These are phyloP conservation scores for Ogataea naganishii DNA, from an alignment of 805 yeast genomes.

Conservation along the genomic window DNA sequence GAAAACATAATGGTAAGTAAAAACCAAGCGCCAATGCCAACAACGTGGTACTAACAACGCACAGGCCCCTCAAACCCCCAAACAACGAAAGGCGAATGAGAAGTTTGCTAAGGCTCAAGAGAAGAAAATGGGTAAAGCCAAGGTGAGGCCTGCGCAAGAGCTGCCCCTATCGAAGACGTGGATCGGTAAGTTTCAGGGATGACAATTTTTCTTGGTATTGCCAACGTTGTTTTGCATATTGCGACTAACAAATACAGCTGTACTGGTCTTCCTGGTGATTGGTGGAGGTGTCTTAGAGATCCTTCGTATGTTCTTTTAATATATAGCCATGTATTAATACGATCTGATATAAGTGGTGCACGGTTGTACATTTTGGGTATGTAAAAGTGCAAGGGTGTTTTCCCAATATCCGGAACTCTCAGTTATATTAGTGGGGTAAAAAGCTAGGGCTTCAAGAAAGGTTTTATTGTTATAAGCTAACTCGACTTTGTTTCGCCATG, in stretches of 20 bases:
- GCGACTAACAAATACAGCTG: conserved; percentile 9
- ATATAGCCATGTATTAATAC: not conserved
- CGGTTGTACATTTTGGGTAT: too few species aligned
- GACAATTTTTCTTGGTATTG: not conserved
- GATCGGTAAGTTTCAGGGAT: conserved; percentile 39
- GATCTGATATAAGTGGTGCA: too few species aligned
- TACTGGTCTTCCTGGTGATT: conserved; percentile 52
- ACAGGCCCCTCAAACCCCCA: conserved; percentile 73
- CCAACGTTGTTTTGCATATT: conserved; percentile 3
- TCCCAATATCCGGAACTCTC: too few species aligned
- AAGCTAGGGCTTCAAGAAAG: too few species aligned
- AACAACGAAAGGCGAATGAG: conserved; percentile 80
- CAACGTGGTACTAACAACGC: too few species aligned
- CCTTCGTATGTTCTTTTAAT: conserved; percentile 42
- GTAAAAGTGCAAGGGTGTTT: too few species aligned
- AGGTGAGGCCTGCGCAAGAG: conserved; percentile 27
- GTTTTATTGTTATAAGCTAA: too few species aligned
- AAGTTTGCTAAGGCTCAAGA: conserved; percentile 71
- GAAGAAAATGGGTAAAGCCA: conserved; percentile 68
- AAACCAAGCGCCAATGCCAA: too few species aligned
- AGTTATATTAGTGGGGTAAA: too few species aligned
- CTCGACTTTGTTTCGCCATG: too few species aligned
- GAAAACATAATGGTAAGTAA: too few species aligned
- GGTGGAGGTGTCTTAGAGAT: conserved; percentile 81
- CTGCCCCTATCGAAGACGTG: conserved; percentile 57